Percentiles rank a stretch among this genome's conserved stretches.
Conservation (phyloP, 148 eudicot species). For the Linanthus parryae region DNA sequence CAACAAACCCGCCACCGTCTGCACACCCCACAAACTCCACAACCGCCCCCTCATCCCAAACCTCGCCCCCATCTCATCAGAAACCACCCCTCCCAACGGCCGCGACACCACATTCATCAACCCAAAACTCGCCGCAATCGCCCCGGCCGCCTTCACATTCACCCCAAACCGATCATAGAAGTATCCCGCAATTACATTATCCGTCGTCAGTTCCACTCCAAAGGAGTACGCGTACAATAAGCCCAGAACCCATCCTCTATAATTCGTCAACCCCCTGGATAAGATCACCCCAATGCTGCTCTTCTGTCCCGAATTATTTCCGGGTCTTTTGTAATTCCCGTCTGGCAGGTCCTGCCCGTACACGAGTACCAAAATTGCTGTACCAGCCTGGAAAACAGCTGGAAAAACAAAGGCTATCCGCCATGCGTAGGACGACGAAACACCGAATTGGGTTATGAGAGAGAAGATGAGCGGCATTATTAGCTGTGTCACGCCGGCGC, state of each 20-base stretch:
- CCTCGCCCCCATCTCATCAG: slow-evolving; percentile 35
- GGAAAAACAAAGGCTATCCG: slow-evolving; percentile 37
- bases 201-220: slow-evolving; percentile 38
- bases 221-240: slow-evolving; percentile 31
- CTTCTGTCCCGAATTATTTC: neutral
- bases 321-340: slow-evolving; percentile 14
- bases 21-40: slow-evolving; percentile 51
- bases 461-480: slow-evolving; percentile 38
- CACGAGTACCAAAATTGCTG: slow-evolving; percentile 25
- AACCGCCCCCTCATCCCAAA: slow-evolving; percentile 57
- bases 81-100: slow-evolving; percentile 41
- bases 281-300: slow-evolving; percentile 2
- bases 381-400: slow-evolving; percentile 23
- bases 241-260: slow-evolving; percentile 39
- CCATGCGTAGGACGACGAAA: slow-evolving; percentile 33
- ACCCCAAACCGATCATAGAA: slow-evolving; percentile 37
- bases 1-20: slow-evolving; percentile 35
- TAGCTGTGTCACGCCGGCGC: slow-evolving; percentile 45
- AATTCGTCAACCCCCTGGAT: slow-evolving; percentile 26
- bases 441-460: slow-evolving; percentile 13
- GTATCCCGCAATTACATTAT: slow-evolving; percentile 34
- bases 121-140: slow-evolving; percentile 53
- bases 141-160: slow-evolving; percentile 32
- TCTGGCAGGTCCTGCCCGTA: slow-evolving; percentile 41
- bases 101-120: slow-evolving; percentile 36